phyloP scores from a whole-genome alignment of 2,329 filamentous ascomycete genomes.

The Hymenotorrendiella dingleyae region DNA sequence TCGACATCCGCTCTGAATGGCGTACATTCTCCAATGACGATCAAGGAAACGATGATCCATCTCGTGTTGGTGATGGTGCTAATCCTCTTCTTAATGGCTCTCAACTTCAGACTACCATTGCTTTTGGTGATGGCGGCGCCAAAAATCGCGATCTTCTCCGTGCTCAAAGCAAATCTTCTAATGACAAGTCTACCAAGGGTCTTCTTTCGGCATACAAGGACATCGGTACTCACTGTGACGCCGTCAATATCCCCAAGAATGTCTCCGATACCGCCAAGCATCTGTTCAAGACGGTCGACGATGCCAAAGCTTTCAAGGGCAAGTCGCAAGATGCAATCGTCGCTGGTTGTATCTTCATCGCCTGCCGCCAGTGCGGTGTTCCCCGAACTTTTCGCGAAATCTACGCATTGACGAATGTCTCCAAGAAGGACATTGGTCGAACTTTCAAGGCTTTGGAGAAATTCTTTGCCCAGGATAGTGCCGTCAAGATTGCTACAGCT shows the following conservation, averaged over 20 bases:
- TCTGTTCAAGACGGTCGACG: conserved; percentile 90
- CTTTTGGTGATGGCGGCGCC: conserved; percentile 68
- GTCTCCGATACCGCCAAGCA: conserved; percentile 89
- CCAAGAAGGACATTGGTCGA: conserved; percentile 94
- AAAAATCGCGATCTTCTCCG: conserved; percentile 71
- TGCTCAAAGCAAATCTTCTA: conserved; percentile 73
- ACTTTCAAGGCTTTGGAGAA: conserved; percentile 91
- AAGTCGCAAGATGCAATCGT: conserved; percentile 93
- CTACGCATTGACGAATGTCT: conserved; percentile 84
- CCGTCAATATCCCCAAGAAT: conserved; percentile 71
- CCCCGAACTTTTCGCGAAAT: conserved; percentile 93
- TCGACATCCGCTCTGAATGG: conserved; percentile 97
- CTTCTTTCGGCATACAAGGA: conserved; percentile 81
- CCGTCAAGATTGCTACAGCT: conserved; percentile 46
- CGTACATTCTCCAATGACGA: conserved; percentile 98
- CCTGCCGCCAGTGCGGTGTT: conserved; percentile 82
- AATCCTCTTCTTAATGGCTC: conserved; percentile 87
- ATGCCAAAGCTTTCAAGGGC: conserved; percentile 89
- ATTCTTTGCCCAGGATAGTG: conserved; percentile 72
- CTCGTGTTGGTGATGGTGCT: conserved; percentile 90
- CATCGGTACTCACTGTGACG: conserved; percentile 82
- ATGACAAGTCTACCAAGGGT: conserved; percentile 77
- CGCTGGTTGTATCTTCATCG: conserved; percentile 95
- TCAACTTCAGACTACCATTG: conserved; percentile 83
- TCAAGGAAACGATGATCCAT: conserved; percentile 91